These are phyloP conservation scores for Yamadazyma kitorensis DNA, from an alignment of 805 yeast genomes.

Conservation along the genomic window DNA sequence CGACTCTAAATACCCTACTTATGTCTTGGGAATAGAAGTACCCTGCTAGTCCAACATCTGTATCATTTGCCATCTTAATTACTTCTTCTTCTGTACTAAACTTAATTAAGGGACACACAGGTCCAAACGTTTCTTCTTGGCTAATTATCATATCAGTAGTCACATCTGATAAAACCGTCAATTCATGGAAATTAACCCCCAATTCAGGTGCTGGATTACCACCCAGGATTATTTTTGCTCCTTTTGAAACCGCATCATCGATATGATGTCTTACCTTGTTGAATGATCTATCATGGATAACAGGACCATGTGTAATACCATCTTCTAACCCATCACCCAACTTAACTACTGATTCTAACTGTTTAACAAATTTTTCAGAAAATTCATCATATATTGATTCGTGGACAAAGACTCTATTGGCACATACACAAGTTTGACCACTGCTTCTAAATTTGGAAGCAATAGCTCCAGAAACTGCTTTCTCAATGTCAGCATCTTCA, in stretches of 20 bases:
- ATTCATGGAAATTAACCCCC: conserved; percentile 64
- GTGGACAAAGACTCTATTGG: conserved; percentile 59
- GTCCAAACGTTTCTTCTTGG: conserved; percentile 80
- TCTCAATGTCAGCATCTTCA: conserved; percentile 56
- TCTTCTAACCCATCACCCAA: conserved; percentile 63
- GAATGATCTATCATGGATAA: conserved; percentile 62
- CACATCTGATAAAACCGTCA: conserved; percentile 65
- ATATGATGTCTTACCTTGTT: conserved; percentile 61
- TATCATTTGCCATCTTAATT: conserved; percentile 57
- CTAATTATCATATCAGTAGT: conserved; percentile 54
- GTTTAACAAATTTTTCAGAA: conserved; percentile 39
- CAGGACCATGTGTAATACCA: conserved; percentile 72
- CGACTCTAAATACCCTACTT: conserved; percentile 53
- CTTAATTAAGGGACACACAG: conserved; percentile 67
- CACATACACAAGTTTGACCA: conserved; percentile 69
- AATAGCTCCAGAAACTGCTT: conserved; percentile 50
- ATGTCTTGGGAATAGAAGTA: conserved; percentile 64
- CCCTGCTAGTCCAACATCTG: conserved; percentile 75
- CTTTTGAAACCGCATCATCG: conserved; percentile 61
- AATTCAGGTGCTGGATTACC: conserved; percentile 53
- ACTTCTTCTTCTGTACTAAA: conserved; percentile 67
- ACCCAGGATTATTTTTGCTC: conserved; percentile 63
- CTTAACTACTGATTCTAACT: conserved; percentile 32
- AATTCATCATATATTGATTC: conserved; percentile 49
- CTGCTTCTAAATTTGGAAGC: conserved; percentile 58